These are phyloP conservation scores for Saccharum hybrid DNA, from an alignment of 202 grass and related monocot species.

Conservation along the genomic window DNA sequence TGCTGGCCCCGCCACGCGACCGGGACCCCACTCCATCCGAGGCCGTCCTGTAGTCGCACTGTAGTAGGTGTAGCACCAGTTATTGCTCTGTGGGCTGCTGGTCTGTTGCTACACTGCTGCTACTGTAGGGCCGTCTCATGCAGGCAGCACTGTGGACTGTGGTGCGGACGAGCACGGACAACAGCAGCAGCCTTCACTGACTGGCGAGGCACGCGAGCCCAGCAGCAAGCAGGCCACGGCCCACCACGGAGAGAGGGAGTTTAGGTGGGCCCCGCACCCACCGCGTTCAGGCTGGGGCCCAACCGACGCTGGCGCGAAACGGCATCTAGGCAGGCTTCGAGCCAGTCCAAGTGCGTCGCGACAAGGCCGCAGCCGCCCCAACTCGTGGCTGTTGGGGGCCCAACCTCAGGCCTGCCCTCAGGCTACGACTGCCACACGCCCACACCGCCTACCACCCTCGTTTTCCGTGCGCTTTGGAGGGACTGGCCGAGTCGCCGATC, in stretches of 20 bases:
- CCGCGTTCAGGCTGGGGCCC: neutral
- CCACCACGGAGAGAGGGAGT: neutral
- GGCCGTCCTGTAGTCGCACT: neutral
- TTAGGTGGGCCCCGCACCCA: neutral
- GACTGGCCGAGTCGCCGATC: neutral
- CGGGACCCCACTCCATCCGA: neutral
- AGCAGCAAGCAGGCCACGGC: constrained; percentile 20
- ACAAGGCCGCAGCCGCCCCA: constrained; percentile 26
- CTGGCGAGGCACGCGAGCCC: neutral
- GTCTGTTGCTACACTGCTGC: neutral
- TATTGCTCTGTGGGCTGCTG: neutral
- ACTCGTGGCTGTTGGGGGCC: neutral
- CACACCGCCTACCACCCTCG: neutral
- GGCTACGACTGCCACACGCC: neutral
- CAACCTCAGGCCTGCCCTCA: neutral
- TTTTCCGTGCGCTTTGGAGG: neutral
- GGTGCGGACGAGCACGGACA: neutral
- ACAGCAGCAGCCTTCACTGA: too few relatives aligned
- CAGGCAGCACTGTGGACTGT: too few relatives aligned
- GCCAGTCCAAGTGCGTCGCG: constrained; percentile 38
- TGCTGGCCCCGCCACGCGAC: neutral
- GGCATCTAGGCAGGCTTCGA: constrained; percentile 15
- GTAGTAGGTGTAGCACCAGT: neutral
- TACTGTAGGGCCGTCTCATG: neutral
- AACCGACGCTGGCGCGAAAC: neutral